Conservation (phyloP, 148 eudicot species). For the Dysphania ambrosioides region DNA sequence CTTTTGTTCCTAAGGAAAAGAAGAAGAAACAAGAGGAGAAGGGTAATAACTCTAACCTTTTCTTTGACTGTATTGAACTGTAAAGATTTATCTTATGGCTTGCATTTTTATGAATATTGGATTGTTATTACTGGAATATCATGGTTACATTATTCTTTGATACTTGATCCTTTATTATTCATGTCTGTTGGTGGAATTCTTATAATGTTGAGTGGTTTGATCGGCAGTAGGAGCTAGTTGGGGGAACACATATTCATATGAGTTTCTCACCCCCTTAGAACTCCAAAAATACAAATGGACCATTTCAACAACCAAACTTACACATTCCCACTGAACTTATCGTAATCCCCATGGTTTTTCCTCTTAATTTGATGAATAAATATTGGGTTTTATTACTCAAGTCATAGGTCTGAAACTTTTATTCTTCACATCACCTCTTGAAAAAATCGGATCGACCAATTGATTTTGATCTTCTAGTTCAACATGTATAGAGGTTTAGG, state of each 20-base stretch:
- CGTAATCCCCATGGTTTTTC: not conserved
- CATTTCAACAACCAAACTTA: not conserved
- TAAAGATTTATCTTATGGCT: no score
- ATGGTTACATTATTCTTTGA: no score
- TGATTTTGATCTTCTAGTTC: not conserved
- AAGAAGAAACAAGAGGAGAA: constrained; percentile 90
- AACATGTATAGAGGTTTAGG: not conserved
- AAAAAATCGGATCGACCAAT: not conserved
- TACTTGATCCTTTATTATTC: no score
- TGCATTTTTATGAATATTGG: not conserved
- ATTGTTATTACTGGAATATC: not conserved
- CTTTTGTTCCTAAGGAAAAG: constrained; percentile 57
- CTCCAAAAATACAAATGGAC: not conserved
- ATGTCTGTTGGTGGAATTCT: no score
- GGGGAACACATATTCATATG: not conserved
- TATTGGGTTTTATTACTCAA: no score
- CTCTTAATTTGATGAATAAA: no score
- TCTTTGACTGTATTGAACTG: not conserved
- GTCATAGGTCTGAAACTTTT: no score
- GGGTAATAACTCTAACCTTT: constrained; percentile 33
- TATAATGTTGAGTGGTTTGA: not conserved
- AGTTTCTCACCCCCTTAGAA: not conserved
- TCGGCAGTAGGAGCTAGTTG: not conserved
- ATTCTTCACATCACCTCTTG: not conserved
- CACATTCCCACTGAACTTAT: not conserved